Evolutionary conservation across 2,329 filamentous ascomycete genomes (phyloP).

Genomic region (Epichloe sibirici): DNA sequence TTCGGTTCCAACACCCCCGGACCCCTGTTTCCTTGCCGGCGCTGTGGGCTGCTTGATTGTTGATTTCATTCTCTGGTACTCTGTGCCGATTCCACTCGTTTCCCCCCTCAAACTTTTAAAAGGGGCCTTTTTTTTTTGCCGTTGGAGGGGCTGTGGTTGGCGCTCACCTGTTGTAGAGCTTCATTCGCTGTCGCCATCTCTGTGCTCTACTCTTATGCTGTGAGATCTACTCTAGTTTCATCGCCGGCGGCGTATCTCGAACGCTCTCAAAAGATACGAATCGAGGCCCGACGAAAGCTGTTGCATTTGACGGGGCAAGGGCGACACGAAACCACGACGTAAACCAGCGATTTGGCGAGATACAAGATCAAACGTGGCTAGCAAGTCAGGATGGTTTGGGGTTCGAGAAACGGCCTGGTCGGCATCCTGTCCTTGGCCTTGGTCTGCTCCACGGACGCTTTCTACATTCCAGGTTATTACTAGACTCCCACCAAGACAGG

Average conservation of each 20-base stretch:
- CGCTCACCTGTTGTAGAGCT: too few species aligned
- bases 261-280: too few species aligned
- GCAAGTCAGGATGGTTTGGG: conserved; percentile 9
- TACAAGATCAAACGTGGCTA: neutral
- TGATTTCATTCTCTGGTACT: conserved; percentile 25
- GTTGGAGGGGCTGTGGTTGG: too few species aligned
- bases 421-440: conserved; percentile 31
- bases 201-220: too few species aligned
- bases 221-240: too few species aligned
- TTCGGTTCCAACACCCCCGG: neutral
- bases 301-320: too few species aligned
- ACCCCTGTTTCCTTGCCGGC: neutral
- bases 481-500: neutral
- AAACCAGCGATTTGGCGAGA: neutral
- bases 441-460: conserved; percentile 38
- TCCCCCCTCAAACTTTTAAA: neutral
- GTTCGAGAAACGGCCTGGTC: conserved; percentile 22
- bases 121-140: too few species aligned
- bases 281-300: too few species aligned
- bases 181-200: too few species aligned
- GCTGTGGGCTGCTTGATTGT: neutral
- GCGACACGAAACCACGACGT: neutral
- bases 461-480: conserved; percentile 71
- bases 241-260: too few species aligned
- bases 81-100: conserved; percentile 44